A percentile compares a stretch with the other conserved stretches of the same genome.
Evolutionary conservation across 2,329 filamentous ascomycete genomes (phyloP).

Genomic region (Aciculosporium take): DNA sequence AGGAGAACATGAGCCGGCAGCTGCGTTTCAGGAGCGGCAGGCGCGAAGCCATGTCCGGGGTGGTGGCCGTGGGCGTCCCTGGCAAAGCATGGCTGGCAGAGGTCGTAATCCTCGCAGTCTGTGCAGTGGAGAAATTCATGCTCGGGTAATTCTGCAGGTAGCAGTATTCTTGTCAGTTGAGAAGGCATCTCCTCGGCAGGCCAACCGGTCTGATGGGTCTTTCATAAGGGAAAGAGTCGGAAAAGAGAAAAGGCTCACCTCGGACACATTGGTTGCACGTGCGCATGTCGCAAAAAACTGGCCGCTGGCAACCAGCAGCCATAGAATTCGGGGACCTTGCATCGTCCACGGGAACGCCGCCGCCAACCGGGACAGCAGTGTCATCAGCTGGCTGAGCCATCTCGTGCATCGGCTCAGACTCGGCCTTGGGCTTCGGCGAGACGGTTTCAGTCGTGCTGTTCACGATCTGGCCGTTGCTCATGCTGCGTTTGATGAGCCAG

Average conservation of each 20-base stretch:
- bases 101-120: constrained; percentile 77
- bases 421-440: constrained; percentile 42
- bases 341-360: not conserved
- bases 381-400: not conserved
- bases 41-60: constrained; percentile 66
- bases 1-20: constrained; percentile 47
- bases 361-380: not conserved
- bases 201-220: not conserved
- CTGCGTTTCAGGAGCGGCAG: constrained; percentile 48
- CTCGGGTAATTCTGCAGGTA: constrained; percentile 59
- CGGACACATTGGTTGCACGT: constrained; percentile 55
- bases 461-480: constrained; percentile 63
- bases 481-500: constrained; percentile 86
- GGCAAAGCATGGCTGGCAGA: constrained; percentile 72
- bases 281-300: constrained; percentile 29
- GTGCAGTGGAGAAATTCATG: constrained; percentile 73
- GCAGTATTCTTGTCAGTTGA: not conserved
- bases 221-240: not conserved
- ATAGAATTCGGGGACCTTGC: not conserved
- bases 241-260: constrained; percentile 12
- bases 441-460: constrained; percentile 78
- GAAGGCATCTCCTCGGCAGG: constrained; percentile 6
- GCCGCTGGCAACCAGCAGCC: not conserved
- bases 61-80: constrained; percentile 76
- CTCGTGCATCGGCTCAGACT: constrained; percentile 8